Evolutionary conservation across 1,139 yeast species (phyloP), one percentile per base, ranked within the genome.

Genomic region (Candida freyschussii): DNA sequence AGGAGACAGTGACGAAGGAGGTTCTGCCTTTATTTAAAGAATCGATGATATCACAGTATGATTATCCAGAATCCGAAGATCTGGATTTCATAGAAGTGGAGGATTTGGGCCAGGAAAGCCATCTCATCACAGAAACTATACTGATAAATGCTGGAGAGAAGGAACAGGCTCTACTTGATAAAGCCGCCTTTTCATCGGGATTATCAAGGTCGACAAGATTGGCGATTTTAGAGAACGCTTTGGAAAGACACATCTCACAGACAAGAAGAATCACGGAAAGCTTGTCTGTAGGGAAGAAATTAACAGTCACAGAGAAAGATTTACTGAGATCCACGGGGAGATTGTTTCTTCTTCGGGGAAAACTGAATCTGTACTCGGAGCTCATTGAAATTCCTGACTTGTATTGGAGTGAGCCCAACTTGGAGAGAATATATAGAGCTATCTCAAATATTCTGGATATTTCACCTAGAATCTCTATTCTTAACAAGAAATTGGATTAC

Each of bases 361-460:
- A 81, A 47, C 66, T 87, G 42, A 87, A 87, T 48, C 60, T 87
- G 28, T 85, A 87, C 55, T 80, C 91, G n/a, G 95, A 87, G 51
- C 67, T 87, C 35, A 85, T 85, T 26, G 96, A 87, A 49, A 85
- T 94, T 0, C 96, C 96, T 0, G 96, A 87, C 55, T 59, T 86
- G 29, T 87, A 86, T 57, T 87, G 96, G 96, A 75, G 86, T 33
- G 96, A 86, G 49, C 95, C 96, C 1, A 75, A 77, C 22, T 63
- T 87, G 34, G 96, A 87, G 52, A 69, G 68, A 34, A 74, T 86
- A 13, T 87, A 85, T 56, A 71, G 78, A 30, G 67, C 75, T 15
- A 76, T 85, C 5, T 81, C 94, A 1, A 70, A 71, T 34, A 75
- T 75, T 22, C 63, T 87, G 35, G 96, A 87, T 52, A 78, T 87